These are phyloP conservation scores for Phytophthora multivora DNA, from an alignment of 352 stramenopile genomes.

Conservation along the genomic window DNA sequence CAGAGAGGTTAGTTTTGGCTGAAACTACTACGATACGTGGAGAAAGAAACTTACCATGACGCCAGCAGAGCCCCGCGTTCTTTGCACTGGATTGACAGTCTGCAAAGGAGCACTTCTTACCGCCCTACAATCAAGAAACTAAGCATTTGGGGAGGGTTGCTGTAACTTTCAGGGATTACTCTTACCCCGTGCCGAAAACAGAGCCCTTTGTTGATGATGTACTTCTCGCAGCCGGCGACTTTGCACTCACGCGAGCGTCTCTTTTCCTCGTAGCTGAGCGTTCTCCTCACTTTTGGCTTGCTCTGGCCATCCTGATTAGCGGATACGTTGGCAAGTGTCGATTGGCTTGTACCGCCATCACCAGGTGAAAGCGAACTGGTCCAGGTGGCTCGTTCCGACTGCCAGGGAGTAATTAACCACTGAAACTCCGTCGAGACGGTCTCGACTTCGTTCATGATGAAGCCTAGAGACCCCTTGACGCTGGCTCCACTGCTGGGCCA, in stretches of 20 bases:
- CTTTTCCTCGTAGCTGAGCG: slow-evolving; percentile 36
- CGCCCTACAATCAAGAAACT: slow-evolving; percentile 23
- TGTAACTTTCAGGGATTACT: not conserved
- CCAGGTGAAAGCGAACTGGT: not conserved
- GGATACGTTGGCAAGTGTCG: not conserved
- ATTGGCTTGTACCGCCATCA: not conserved
- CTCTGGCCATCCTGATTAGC: not conserved
- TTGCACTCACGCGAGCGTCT: slow-evolving; percentile 39
- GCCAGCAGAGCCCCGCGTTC: slow-evolving; percentile 27
- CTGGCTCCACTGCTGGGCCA: not conserved
- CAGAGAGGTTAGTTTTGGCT: not conserved
- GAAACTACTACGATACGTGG: not conserved
- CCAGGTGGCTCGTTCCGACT: not conserved
- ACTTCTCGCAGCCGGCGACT: slow-evolving; percentile 43
- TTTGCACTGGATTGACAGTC: slow-evolving; percentile 38
- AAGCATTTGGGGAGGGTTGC: not conserved
- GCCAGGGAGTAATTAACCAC: slow-evolving; percentile 1
- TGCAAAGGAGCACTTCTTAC: slow-evolving; percentile 43
- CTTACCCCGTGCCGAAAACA: slow-evolving; percentile 54
- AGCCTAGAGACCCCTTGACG: slow-evolving; percentile 16
- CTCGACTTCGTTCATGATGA: slow-evolving; percentile 29
- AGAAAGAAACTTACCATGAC: slow-evolving; percentile 4
- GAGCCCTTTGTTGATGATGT: slow-evolving; percentile 54
- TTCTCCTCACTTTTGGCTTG: slow-evolving; percentile 6
- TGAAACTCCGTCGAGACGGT: slow-evolving; percentile 1